Percentiles rank a stretch among this genome's conserved stretches.
phyloP scores from a whole-genome alignment of 257 asterid genomes.

The Paulownia fortunei region DNA sequence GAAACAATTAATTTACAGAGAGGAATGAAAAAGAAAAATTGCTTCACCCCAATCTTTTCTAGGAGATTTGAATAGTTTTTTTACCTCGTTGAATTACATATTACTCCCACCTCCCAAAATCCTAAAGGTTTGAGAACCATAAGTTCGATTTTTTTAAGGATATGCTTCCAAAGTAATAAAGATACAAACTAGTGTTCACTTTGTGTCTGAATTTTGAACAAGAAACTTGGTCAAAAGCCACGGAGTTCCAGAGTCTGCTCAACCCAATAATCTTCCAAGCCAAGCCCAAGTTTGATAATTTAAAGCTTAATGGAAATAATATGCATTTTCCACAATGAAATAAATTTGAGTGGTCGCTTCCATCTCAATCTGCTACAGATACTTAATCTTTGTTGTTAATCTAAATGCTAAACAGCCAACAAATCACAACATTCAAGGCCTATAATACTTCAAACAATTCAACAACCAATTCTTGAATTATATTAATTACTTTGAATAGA shows the following conservation, averaged over 20 bases:
- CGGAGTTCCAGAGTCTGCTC: not conserved
- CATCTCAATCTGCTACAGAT: not conserved
- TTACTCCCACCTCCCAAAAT: not conserved
- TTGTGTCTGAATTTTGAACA: not conserved
- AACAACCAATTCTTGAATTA: not conserved
- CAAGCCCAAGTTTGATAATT: not conserved
- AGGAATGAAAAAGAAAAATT: not conserved
- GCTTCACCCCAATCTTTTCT: not conserved
- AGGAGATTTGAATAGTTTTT: not conserved
- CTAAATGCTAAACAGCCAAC: not conserved
- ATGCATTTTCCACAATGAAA: not conserved
- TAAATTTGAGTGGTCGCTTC: not conserved
- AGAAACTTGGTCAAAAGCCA: not conserved
- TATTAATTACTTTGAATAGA: not conserved
- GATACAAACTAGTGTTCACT: not conserved
- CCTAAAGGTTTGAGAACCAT: not conserved
- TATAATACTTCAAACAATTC: not conserved
- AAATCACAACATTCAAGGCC: not conserved
- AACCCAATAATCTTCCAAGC: not conserved
- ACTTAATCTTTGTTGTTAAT: not conserved
- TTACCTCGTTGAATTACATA: not conserved
- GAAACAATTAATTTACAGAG: not conserved
- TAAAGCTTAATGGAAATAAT: not conserved
- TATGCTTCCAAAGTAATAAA: not conserved
- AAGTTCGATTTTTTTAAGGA: not conserved